Percentiles rank a stretch among this genome's conserved stretches.
These are phyloP conservation scores for Ganoderma lucidum DNA, from an alignment of 1,284 basidiomycete genomes.

Conservation along the genomic window DNA sequence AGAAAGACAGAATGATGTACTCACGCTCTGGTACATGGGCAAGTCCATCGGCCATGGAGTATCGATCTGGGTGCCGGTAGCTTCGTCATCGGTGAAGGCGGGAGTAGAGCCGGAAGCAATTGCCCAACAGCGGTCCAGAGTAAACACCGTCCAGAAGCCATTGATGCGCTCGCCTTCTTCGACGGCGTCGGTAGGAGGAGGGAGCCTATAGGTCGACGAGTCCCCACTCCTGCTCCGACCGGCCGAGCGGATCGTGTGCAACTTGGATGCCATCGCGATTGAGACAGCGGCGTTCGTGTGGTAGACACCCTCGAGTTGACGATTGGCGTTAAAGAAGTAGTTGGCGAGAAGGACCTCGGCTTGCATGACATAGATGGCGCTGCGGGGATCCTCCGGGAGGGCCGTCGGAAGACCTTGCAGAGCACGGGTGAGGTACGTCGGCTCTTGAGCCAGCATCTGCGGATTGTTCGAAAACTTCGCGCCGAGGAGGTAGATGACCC, in stretches of 20 bases:
- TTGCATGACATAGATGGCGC: conserved; percentile 51
- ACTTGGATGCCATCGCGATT: conserved; percentile 47
- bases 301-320: conserved; percentile 51
- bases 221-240: conserved; percentile 28
- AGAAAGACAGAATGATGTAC: conserved; percentile 8
- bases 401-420: conserved; percentile 43
- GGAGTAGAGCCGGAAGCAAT: conserved; percentile 47
- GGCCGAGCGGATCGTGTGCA: conserved; percentile 46
- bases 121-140: conserved; percentile 52
- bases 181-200: conserved; percentile 45
- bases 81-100: conserved; percentile 41
- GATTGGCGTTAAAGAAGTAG: conserved; percentile 51
- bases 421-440: conserved; percentile 40
- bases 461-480: conserved; percentile 36
- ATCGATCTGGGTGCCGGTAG: conserved; percentile 45
- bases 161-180: conserved; percentile 56
- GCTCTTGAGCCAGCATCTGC: conserved; percentile 34
- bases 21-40: conserved; percentile 40
- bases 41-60: conserved; percentile 53
- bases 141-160: conserved; percentile 55
- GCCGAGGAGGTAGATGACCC: conserved; percentile 39
- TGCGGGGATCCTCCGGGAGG: conserved; percentile 44
- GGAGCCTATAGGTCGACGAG: conserved; percentile 35
- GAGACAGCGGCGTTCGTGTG: conserved; percentile 53
- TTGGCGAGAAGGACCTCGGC: conserved; percentile 55